phyloP scores from a whole-genome alignment of 768 basidiomycete species.

The Collybia mongolica region DNA sequence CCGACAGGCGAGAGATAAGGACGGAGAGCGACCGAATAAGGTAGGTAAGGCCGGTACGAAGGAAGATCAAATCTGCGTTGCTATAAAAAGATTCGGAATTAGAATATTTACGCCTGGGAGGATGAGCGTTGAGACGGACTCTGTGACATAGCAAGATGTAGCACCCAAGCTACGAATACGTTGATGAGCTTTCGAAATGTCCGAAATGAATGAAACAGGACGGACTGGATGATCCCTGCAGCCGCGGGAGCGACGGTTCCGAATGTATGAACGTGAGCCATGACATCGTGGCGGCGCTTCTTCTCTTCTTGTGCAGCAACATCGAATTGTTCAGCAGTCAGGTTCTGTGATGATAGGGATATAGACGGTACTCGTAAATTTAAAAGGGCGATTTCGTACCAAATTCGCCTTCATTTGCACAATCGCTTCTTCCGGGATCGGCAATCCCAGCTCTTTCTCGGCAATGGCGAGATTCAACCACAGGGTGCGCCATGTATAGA shows the following conservation, averaged over 20 bases:
- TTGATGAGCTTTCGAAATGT: neutral
- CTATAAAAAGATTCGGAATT: constrained; percentile 36
- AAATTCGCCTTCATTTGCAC: constrained; percentile 94
- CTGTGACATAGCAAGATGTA: constrained; percentile 98
- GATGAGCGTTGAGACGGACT: constrained; percentile 45
- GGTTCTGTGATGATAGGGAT: constrained; percentile 41
- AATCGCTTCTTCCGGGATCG: constrained; percentile 87
- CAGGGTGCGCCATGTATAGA: constrained; percentile 90
- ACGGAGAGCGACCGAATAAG: constrained; percentile 86
- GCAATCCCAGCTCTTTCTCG: constrained; percentile 92
- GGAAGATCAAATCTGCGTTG: constrained; percentile 98
- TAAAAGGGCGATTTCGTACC: constrained; percentile 39
- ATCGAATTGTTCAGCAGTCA: constrained; percentile 89
- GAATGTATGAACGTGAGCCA: constrained; percentile 99
- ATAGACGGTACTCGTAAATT: neutral
- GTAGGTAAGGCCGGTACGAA: constrained; percentile 82
- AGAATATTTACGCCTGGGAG: neutral
- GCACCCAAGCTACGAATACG: constrained; percentile 72
- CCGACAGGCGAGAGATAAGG: constrained; percentile 84
- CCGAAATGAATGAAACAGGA: constrained; percentile 8
- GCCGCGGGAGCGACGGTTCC: constrained; percentile 91
- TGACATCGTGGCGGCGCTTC: constrained; percentile 96
- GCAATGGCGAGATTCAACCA: constrained; percentile 97
- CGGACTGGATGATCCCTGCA: constrained; percentile 93
- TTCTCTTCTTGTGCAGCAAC: constrained; percentile 94